Base-by-base conservation (phyloP, 208 protist genomes). In the Tetramitus jugosus region DNA sequence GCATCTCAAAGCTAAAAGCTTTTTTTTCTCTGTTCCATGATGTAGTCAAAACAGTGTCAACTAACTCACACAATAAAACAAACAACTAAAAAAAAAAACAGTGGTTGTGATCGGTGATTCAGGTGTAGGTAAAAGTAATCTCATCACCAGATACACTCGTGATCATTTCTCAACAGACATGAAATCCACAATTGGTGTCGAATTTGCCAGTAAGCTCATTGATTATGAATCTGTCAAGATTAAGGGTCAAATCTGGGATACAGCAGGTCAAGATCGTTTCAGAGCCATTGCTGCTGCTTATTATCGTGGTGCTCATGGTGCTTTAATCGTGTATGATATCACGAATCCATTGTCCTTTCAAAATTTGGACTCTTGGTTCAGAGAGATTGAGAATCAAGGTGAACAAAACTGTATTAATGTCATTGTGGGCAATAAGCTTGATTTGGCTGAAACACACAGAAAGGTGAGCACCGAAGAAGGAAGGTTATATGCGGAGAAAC, bases 251-350 rank as follows among this genome's bases (percentile, higher is more conserved):
- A 94, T 94, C 80, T 94, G 91, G 91, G 92, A 95, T 83, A 94
- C 91, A 46, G 88, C 23, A 33, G 92, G 92, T 72, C 92, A 96
- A 84, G 92, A 96, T 84, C 78, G 93, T 29, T 96, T 96, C 76
- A 87, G 93, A 65, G 93, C 93, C 31, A 96, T 56, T 77, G 46
- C 65, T 71, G 65, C 65, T 80, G 88, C 86, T 79, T 93, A 92
- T 81, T 99, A 99, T 90, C 91, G 97, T 79, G 96, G 96, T 52
- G 96, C 97, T 17, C 96, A 98, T 61, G 96, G 97, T 43, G 97
- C 96, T 17, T 91, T 99, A 82, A 90, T 99, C 13, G 97, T 99
- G 42, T 99, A 99, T 84, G 97, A 99, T 90, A 98, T 99, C 81
- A 94, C 96, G 6, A 98, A 98, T 81, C 89, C 95, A 53, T 79